Evolutionary conservation across 352 stramenopile genomes (phyloP).

Genomic region (Phytopythium mirpurense): DNA sequence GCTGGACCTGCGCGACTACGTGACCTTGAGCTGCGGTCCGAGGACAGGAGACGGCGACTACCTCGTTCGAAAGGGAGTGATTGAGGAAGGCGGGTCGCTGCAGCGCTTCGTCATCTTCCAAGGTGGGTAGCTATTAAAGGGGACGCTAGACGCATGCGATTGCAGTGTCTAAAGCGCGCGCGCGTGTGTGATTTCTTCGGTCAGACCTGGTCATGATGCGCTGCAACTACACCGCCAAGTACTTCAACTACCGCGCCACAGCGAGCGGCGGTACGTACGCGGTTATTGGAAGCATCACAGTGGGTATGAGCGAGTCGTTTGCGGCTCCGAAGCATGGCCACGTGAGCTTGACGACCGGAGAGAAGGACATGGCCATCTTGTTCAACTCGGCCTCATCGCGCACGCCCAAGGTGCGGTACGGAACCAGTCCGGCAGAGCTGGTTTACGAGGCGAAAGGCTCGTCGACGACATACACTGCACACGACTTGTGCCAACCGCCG

Average conservation of each 20-base stretch:
- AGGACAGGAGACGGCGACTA: conserved; percentile 42
- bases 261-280: conserved; percentile 9
- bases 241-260: conserved; percentile 33
- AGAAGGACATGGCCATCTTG: conserved; percentile 56
- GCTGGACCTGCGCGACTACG: conserved; percentile 34
- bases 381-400: conserved; percentile 62
- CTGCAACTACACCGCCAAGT: conserved; percentile 59
- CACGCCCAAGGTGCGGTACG: conserved; percentile 40
- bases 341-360: conserved; percentile 46
- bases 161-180: too few relatives aligned
- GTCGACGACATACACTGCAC: conserved; percentile 45
- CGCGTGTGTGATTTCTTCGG: too few relatives aligned
- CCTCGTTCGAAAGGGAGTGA: conserved; percentile 30
- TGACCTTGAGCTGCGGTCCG: conserved; percentile 62
- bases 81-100: conserved; percentile 15
- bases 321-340: conserved; percentile 69
- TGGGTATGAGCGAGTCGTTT: conserved; percentile 44
- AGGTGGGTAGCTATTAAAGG: conserved; percentile 10
- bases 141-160: too few relatives aligned
- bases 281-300: conserved; percentile 25
- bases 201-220: conserved; percentile 81
- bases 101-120: conserved; percentile 48
- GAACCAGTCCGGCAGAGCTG: conserved; percentile 20
- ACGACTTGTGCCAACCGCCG: conserved; percentile 62
- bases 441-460: conserved; percentile 20